A percentile compares a stretch with the other conserved stretches of the same genome.
Evolutionary conservation across 2,329 filamentous ascomycete genomes (phyloP).

Genomic region (Aspergillus puulaauensis): DNA sequence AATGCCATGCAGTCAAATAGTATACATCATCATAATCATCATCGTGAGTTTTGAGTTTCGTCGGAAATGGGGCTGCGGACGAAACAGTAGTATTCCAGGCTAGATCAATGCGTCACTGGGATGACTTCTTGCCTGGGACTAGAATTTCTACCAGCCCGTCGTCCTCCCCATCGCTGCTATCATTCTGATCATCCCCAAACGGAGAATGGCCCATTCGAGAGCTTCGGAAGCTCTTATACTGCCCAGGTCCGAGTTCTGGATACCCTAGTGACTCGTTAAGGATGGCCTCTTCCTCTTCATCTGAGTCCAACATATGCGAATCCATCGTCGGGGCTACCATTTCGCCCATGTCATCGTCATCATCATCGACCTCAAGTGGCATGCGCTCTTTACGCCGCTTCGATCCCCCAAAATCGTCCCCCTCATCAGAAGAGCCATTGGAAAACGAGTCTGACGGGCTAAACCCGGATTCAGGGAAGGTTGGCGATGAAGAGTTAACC

Average conservation of each 20-base stretch:
- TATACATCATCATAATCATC: constrained; percentile 16
- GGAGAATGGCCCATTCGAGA: constrained; percentile 31
- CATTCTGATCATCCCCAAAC: constrained; percentile 43
- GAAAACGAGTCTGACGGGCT: constrained; percentile 42
- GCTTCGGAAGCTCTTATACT: constrained; percentile 45
- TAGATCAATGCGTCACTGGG: constrained; percentile 13
- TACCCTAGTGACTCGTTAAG: constrained; percentile 68
- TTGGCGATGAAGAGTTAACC: constrained; percentile 30
- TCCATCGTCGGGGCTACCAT: constrained; percentile 45
- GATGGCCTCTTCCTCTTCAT: constrained; percentile 53
- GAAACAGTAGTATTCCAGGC: constrained; percentile 3
- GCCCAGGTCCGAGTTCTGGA: constrained; percentile 57
- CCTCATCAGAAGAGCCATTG: constrained; percentile 43
- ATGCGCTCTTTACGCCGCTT: constrained; percentile 46
- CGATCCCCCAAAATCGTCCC: constrained; percentile 37
- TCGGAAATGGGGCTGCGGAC: not conserved
- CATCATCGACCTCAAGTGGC: constrained; percentile 60
- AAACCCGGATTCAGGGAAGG: constrained; percentile 40
- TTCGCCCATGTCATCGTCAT: constrained; percentile 50
- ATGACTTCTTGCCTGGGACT: constrained; percentile 39
- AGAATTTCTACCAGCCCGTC: constrained; percentile 48
- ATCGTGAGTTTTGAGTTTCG: constrained; percentile 10
- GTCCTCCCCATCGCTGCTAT: constrained; percentile 44
- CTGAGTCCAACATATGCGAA: constrained; percentile 51
- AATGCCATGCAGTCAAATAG: constrained; percentile 15